phyloP scores from a whole-genome alignment of 208 protist species.

The Trichomonas tenax region DNA sequence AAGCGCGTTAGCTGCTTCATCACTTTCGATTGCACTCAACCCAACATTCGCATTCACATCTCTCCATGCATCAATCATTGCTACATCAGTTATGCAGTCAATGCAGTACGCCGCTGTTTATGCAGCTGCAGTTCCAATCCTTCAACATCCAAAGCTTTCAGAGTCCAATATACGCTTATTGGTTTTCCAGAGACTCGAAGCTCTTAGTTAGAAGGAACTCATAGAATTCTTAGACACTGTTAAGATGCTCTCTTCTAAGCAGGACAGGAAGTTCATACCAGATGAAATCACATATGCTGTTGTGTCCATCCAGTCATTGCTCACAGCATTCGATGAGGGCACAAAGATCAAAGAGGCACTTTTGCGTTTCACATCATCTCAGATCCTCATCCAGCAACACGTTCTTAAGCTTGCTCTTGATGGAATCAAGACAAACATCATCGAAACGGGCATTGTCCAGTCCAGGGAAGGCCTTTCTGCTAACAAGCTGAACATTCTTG shows the following conservation, averaged over 20 bases:
- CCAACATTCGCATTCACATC: background rate
- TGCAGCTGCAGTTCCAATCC: background rate
- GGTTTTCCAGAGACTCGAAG: background rate
- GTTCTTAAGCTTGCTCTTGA: background rate
- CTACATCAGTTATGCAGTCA: background rate
- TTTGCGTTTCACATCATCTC: background rate
- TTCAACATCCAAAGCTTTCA: background rate
- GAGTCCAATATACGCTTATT: background rate
- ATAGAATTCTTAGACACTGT: background rate
- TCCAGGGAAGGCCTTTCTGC: background rate
- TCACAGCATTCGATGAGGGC: background rate
- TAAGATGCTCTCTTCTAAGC: background rate
- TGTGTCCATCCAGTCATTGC: background rate
- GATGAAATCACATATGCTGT: background rate
- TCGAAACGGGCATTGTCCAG: background rate
- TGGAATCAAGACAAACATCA: background rate
- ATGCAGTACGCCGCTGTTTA: background rate
- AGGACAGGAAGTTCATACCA: background rate
- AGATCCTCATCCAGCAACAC: background rate
- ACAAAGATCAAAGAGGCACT: background rate
- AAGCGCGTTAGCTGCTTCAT: background rate
- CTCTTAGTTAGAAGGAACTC: background rate
- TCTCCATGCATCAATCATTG: background rate
- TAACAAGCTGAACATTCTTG: background rate
- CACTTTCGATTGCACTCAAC: background rate